Evolutionary conservation across 192 early-diverging fungal genomes (phyloP).

Genomic region (Backusella macrospora): DNA sequence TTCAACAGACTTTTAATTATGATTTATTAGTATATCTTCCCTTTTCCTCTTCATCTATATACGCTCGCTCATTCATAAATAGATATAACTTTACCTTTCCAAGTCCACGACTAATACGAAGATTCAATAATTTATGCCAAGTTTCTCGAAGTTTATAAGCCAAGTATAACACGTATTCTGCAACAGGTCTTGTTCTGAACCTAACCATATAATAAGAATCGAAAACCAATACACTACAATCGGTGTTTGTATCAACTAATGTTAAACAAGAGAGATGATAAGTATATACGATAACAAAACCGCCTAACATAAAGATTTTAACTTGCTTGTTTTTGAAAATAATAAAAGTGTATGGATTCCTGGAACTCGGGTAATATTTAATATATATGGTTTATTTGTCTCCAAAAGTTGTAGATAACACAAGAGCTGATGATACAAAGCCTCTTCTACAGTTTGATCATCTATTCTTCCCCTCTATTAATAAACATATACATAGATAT

Average conservation of each 20-base stretch:
- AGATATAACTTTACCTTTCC: slow-evolving; percentile 21
- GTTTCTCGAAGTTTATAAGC: slow-evolving; percentile 50
- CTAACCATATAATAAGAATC: slow-evolving; percentile 59
- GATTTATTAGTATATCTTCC: neutral
- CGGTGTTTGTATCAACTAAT: slow-evolving; percentile 59
- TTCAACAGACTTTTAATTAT: neutral
- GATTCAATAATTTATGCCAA: slow-evolving; percentile 50
- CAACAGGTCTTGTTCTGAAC: slow-evolving; percentile 45
- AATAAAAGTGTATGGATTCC: slow-evolving; percentile 58
- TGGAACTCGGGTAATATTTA: slow-evolving; percentile 62
- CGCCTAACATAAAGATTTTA: neutral
- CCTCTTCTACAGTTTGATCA: slow-evolving; percentile 36
- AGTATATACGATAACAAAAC: neutral
- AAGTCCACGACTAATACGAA: slow-evolving; percentile 30
- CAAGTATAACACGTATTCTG: slow-evolving; percentile 48
- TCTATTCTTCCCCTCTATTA: slow-evolving; percentile 20
- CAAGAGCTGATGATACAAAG: slow-evolving; percentile 52
- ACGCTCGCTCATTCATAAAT: neutral
- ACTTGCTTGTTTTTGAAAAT: slow-evolving; percentile 61
- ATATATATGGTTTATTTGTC: slow-evolving; percentile 67
- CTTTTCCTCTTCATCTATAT: no score
- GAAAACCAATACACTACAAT: slow-evolving; percentile 56
- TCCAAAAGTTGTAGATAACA: slow-evolving; percentile 67
- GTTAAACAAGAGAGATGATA: neutral
- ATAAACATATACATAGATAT: neutral